These are phyloP conservation scores for Xylariomycetidae sp. DNA, from an alignment of 2,329 filamentous ascomycete species.

Conservation along the genomic window DNA sequence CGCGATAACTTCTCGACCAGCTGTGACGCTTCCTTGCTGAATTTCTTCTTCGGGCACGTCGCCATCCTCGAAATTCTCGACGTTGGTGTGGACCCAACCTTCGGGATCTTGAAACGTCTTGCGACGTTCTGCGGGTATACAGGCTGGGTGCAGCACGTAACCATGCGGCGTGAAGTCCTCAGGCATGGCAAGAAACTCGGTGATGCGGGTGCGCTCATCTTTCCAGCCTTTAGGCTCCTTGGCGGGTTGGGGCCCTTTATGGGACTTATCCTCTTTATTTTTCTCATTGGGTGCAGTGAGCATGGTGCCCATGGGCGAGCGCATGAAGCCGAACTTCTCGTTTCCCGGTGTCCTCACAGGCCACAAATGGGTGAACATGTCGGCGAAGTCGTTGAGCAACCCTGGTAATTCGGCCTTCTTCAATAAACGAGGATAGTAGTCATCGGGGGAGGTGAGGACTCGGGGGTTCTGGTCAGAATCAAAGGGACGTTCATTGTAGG, in stretches of 20 bases:
- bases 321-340: slow-evolving; percentile 71
- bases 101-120: slow-evolving; percentile 50
- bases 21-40: slow-evolving; percentile 76
- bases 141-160: slow-evolving; percentile 77
- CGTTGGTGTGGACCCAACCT: slow-evolving; percentile 80
- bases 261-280: slow-evolving; percentile 59
- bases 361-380: slow-evolving; percentile 86
- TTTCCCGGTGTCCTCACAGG: slow-evolving; percentile 85
- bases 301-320: slow-evolving; percentile 84
- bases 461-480: slow-evolving; percentile 28
- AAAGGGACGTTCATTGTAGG: slow-evolving; percentile 35
- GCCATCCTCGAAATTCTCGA: slow-evolving; percentile 63
- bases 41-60: slow-evolving; percentile 65
- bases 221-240: slow-evolving; percentile 63
- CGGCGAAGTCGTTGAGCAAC: slow-evolving; percentile 62
- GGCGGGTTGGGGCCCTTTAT: slow-evolving; percentile 56
- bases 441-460: slow-evolving; percentile 46
- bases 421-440: slow-evolving; percentile 54
- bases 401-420: slow-evolving; percentile 46
- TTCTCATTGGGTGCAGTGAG: slow-evolving; percentile 70
- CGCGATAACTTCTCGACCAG: slow-evolving; percentile 71
- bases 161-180: slow-evolving; percentile 79
- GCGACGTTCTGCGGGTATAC: slow-evolving; percentile 57
- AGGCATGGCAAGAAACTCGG: slow-evolving; percentile 66
- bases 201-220: slow-evolving; percentile 76